Base-by-base conservation (phyloP, 495 filamentous ascomycete species). In the Pyrenopolyporus hunteri region DNA sequence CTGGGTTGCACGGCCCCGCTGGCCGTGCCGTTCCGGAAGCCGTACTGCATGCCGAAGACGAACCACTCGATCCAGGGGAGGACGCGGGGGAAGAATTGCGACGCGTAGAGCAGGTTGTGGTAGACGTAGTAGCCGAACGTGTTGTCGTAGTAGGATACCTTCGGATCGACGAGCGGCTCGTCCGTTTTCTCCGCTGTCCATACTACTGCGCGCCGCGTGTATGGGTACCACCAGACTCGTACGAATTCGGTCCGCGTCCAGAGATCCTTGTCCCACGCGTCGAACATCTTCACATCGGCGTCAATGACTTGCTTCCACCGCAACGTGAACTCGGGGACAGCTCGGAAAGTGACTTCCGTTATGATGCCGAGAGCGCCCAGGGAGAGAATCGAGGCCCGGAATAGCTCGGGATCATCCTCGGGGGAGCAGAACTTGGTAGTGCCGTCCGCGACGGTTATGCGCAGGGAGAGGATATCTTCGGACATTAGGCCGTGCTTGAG, bases 191-290 rank as follows among this genome's bases (percentile, higher is more conserved):
- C 68, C 4, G 92, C 94, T 23, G 83, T 83, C 94, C 94, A 98
- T 13, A 94, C 85, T 57, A 97, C 89, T 13, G 89, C 89, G 22
- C 89, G 81, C 45, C 88, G 83, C 74, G 87, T 89, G 77, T 98
- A 97, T 1, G 94, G 94, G 72, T 96, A 84, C 94, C 94, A 98
- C 94, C 94, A 98, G 35, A 97, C 89, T 19, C 94, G 84, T 33
- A 93, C 90, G 68, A 92, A 98, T 71, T 97, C 91, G 64, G 86
- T 81, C 33, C 84, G 82, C 4, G 83, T 90, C 95, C 95, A 98
- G 20, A 97, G 78, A 9, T 78, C 82, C 11, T 72, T 78, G 2
- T 88, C 79, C 93, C 94, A 98, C 7, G 82, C 75, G 4, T 77
- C 72, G 28, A 98, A 73, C 36, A 98, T 83, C 14, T 82, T 73